A percentile compares a stretch with the other conserved stretches of the same genome.
These are phyloP conservation scores for Leccinum longicurvipes DNA, from an alignment of 768 basidiomycete genomes.

Conservation along the genomic window DNA sequence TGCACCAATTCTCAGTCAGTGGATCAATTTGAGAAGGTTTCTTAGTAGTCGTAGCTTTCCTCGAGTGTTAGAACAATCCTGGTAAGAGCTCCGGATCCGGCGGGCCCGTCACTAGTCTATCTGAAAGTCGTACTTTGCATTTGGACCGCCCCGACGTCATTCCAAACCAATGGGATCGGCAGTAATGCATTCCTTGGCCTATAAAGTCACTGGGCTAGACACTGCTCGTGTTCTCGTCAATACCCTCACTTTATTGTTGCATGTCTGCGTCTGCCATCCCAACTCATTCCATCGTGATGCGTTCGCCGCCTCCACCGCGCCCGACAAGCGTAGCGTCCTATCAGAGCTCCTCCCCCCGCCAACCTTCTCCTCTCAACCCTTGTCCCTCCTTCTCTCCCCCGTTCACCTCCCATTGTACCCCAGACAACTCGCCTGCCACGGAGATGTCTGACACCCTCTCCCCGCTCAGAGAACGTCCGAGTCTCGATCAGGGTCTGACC, in stretches of 20 bases:
- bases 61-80: no score
- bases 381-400: conserved; percentile 8
- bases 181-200: conserved; percentile 4
- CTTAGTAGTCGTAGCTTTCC: no score
- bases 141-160: conserved; percentile 14
- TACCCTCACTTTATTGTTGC: background rate
- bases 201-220: conserved; percentile 11
- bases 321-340: conserved; percentile 2
- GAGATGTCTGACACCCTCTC: conserved; percentile 18
- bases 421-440: conserved; percentile 5
- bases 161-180: background rate
- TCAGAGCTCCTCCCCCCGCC: conserved; percentile 14
- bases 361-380: conserved; percentile 27
- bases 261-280: conserved; percentile 5
- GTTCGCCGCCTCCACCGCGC: conserved; percentile 9
- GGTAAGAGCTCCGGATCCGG: no score
- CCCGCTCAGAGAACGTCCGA: conserved; percentile 15
- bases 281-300: background rate
- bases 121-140: background rate
- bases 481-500: background rate
- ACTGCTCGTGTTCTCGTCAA: conserved; percentile 5
- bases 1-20: background rate
- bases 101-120: no score
- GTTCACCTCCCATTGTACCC: background rate
- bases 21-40: background rate